A percentile compares a stretch with the other conserved stretches of the same genome.
Evolutionary conservation across 2,329 filamentous ascomycete species (phyloP).

Genomic region (Triangularia setosa): DNA sequence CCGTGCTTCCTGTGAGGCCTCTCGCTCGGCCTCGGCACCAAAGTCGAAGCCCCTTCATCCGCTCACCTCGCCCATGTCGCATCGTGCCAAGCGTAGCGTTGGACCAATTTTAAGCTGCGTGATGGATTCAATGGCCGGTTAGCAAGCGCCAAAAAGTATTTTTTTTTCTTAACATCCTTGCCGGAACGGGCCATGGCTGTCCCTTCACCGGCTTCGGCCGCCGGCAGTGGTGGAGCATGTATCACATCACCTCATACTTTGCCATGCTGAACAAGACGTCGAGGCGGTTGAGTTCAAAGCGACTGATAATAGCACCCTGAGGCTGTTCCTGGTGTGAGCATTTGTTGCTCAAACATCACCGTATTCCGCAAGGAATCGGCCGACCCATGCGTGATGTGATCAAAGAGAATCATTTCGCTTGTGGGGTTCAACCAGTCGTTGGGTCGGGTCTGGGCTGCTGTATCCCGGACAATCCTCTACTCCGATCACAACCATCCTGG

Average conservation of each 20-base stretch:
- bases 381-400: neutral
- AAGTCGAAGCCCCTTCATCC: neutral
- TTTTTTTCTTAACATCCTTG: neutral
- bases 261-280: neutral
- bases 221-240: neutral
- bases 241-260: neutral
- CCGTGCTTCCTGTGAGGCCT: neutral
- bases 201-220: neutral
- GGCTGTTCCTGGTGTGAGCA: neutral
- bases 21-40: neutral
- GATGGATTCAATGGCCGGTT: neutral
- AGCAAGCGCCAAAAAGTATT: neutral
- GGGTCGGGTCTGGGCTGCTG: neutral
- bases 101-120: neutral
- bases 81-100: neutral
- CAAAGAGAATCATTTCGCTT: neutral
- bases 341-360: neutral
- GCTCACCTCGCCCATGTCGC: neutral
- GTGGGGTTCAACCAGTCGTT: neutral
- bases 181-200: neutral
- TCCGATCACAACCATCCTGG: neutral
- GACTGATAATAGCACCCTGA: neutral
- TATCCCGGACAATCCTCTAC: neutral
- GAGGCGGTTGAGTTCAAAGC: neutral
- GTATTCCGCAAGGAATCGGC: neutral